phyloP scores from a whole-genome alignment of 306 rosid genomes.

The Medicago ruthenica region DNA sequence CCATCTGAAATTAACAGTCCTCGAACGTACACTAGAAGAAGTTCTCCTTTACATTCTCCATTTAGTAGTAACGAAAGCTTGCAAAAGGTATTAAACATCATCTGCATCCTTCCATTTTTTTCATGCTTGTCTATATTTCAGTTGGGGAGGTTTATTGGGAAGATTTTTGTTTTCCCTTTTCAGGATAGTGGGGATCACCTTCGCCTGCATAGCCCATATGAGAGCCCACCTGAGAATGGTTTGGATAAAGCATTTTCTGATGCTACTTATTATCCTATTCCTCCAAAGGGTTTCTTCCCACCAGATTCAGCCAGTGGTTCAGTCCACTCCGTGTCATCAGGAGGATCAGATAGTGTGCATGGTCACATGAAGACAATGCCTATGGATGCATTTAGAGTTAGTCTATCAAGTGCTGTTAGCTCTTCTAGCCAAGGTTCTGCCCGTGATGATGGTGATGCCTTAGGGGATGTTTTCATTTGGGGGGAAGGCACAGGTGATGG shows the following conservation, averaged over 20 bases:
- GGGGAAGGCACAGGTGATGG: conserved; percentile 97
- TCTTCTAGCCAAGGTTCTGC: conserved; percentile 99
- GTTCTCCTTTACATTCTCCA: conserved; percentile 91
- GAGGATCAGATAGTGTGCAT: conserved; percentile 92
- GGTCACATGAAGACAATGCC: conserved; percentile 87
- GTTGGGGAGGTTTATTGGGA: conserved; percentile 35
- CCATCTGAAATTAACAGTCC: conserved; percentile 97
- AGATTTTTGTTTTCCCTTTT: conserved; percentile 44
- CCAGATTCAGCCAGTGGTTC: conserved; percentile 92
- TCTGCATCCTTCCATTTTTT: conserved; percentile 24
- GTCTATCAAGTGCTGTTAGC: conserved; percentile 97
- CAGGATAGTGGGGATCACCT: conserved; percentile 92
- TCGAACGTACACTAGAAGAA: conserved; percentile 86
- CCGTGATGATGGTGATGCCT: conserved; percentile 97
- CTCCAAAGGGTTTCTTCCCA: conserved; percentile 90
- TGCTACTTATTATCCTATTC: conserved; percentile 73
- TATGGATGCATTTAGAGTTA: conserved; percentile 96
- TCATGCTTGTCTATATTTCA: conserved; percentile 25
- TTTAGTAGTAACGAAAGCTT: conserved; percentile 95
- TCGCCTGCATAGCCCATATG: conserved; percentile 89
- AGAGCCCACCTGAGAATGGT: conserved; percentile 94
- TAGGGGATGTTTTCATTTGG: conserved; percentile 98
- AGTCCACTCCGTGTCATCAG: conserved; percentile 91
- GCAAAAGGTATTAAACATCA: conserved; percentile 87
- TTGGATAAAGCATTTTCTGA: conserved; percentile 79